phyloP scores from a whole-genome alignment of 1,284 basidiomycete genomes.

The Schizophyllum commune region DNA sequence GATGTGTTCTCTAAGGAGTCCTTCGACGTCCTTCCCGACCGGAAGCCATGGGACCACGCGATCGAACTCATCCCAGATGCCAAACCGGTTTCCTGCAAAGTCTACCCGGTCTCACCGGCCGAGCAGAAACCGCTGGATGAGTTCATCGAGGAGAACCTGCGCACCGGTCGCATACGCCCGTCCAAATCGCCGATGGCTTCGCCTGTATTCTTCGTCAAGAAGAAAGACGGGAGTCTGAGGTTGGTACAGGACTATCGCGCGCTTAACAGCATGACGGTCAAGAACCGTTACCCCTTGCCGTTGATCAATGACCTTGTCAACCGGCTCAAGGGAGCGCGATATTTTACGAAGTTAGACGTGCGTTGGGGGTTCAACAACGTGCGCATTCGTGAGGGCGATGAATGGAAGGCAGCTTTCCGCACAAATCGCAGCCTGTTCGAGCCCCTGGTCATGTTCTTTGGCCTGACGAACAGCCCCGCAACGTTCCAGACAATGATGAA shows the following conservation, averaged over 20 bases:
- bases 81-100: slow-evolving; percentile 12
- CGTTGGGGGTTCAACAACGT: slow-evolving; percentile 24
- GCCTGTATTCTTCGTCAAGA: slow-evolving; percentile 34
- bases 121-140: slow-evolving; percentile 21
- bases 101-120: slow-evolving; percentile 20
- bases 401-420: slow-evolving; percentile 23
- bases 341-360: slow-evolving; percentile 30
- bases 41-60: slow-evolving; percentile 20
- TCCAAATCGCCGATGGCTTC: slow-evolving; percentile 27
- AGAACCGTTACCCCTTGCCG: slow-evolving; percentile 26
- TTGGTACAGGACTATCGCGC: slow-evolving; percentile 27
- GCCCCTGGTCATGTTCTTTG: slow-evolving; percentile 22
- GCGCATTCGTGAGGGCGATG: slow-evolving; percentile 20
- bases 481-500: slow-evolving; percentile 10
- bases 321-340: slow-evolving; percentile 14
- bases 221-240: slow-evolving; percentile 30
- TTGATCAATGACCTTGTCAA: slow-evolving; percentile 13
- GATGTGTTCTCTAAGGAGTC: no score
- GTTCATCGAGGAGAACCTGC: slow-evolving; percentile 27
- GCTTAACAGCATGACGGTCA: slow-evolving; percentile 28
- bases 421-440: slow-evolving; percentile 15
- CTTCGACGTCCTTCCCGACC: no score
- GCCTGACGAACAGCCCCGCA: slow-evolving; percentile 23
- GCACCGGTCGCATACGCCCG: slow-evolving; percentile 19
- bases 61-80: slow-evolving; percentile 19